Evolutionary conservation across 345 rosid genomes (phyloP), one percentile per base, ranked within the genome.

Genomic region (Brassica juncea): DNA sequence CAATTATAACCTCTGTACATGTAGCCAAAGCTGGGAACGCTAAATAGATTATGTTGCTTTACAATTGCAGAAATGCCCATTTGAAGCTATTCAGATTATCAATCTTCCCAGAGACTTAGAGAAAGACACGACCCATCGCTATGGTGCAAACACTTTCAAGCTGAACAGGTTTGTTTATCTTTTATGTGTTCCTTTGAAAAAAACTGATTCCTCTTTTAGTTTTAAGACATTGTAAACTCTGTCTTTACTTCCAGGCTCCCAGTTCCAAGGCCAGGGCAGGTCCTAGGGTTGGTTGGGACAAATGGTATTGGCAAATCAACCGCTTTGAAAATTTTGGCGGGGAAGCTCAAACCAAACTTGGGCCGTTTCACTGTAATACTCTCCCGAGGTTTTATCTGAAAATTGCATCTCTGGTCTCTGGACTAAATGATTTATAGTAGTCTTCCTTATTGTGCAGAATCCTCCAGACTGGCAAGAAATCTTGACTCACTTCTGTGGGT

Each of bases 381-480:
- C 44, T 39, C 71, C 47, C 44, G 12, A 31, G 23, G 1, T 69
- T 63, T 68, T 37, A 1, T 66, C 12, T 64, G 7, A 15, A 64
- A 49, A 25, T 71, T 75, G 34, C 21, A 68, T 32, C 12, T 27
- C 71, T 63, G 12, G 25, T 12, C 11, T 25, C 76, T 61, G 10
- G 19, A 15, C 11, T 42, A 32, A 58, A 15, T 47, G 35, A 42
- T 59, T 35, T 64, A 66, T 81, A 71, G 54, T 81, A 71, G 8
- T 31, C n/a, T 21, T 52, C 31, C 27, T 12, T 47, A 55, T 37
- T 75, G 55, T 39, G 71, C 93, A 95, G 99, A 95, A 82, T 66
- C 99, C 99, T 86, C 99, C 99, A 19, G 98, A 95, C 83, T 95
- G 99, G 99, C 99, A 95, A 82, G 99, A 95, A 81, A 93, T 95